Conservation (phyloP, 2,329 filamentous ascomycete genomes). For the Thielaviopsis populi region DNA sequence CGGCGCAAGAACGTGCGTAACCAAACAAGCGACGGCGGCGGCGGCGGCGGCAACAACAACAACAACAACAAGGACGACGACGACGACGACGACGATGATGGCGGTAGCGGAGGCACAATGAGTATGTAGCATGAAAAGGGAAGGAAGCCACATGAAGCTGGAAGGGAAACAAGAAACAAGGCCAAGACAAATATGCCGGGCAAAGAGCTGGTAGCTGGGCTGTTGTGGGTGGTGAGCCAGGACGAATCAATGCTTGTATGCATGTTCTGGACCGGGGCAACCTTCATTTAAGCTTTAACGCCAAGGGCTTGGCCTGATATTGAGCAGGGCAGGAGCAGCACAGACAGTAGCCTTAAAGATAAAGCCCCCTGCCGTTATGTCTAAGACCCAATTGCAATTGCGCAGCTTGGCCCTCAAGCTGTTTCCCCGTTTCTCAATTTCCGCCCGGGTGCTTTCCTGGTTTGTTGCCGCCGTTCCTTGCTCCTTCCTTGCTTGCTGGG, state of each 20-base stretch:
- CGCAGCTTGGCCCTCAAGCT: not conserved
- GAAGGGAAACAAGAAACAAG: not conserved
- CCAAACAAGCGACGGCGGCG: too few species aligned
- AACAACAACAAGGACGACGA: too few species aligned
- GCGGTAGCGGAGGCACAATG: too few species aligned
- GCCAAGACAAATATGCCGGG: not conserved
- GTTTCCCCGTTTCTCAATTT: too few species aligned
- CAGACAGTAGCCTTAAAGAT: not conserved
- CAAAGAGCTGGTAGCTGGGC: not conserved
- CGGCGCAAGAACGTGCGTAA: too few species aligned
- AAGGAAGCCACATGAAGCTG: not conserved
- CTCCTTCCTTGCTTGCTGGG: not conserved
- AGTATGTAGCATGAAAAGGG: not conserved
- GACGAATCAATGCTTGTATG: not conserved
- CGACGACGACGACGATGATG: too few species aligned
- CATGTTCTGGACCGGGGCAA: not conserved
- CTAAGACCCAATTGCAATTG: not conserved
- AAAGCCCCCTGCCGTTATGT: not conserved
- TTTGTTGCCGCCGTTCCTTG: not conserved
- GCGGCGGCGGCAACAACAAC: too few species aligned
- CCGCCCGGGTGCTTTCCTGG: not conserved
- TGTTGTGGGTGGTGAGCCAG: not conserved
- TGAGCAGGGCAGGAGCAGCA: not conserved
- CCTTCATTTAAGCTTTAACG: not conserved
- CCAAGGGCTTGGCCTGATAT: not conserved